Base-by-base conservation (phyloP, 2,329 filamentous ascomycete genomes). In the Colletotrichum lini region DNA sequence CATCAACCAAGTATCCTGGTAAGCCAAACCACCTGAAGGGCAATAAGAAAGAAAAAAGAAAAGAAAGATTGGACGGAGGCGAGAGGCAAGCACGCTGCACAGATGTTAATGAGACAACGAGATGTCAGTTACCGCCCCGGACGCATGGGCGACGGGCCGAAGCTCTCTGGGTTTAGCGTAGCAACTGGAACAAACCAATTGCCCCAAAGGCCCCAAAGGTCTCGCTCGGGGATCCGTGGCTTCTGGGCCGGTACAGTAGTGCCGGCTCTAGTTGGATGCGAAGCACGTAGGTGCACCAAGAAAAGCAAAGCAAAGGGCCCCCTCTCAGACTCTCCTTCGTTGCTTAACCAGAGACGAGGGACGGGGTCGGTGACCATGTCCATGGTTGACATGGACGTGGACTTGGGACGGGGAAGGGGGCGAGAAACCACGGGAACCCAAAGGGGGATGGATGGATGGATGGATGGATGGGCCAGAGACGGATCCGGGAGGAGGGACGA, bases 61-160 rank as follows among this genome's bases (percentile, higher is more conserved):
- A 72, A 68, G 69, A 69, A 59, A 64, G 69, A 72, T 72, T 72
- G 69, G 69, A 59, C 69, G 69, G 30, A 72, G 58, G 40, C 53
- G 58, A 72, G 65, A 57, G 67, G 67, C 42, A 64, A 69, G 69
- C 65, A 35, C 9, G 30, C 30, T 35, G 30, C 30, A 72, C 58
- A 64, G 65, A 64, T 72, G 52, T 59, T 38, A 59, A 64, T 69
- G 69, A 72, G 69, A 72, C 69, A 72, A 64, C 69, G 58, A 72
- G 47, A 72, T 72, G 69, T 72, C 69, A 72, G 69, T 72, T 68
- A 63, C 69, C 69, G 69, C 65, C 59, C 49, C 69, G 59, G 65
- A 57, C 65, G 59, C 69, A 72, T 72, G 65, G 53, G 47, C 65
- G 69, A 35, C 58, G 69, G 69, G 69, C 65, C 65, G 69, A 45